These are phyloP conservation scores for Pythium diclinum DNA, from an alignment of 352 stramenopile species.

Conservation along the genomic window DNA sequence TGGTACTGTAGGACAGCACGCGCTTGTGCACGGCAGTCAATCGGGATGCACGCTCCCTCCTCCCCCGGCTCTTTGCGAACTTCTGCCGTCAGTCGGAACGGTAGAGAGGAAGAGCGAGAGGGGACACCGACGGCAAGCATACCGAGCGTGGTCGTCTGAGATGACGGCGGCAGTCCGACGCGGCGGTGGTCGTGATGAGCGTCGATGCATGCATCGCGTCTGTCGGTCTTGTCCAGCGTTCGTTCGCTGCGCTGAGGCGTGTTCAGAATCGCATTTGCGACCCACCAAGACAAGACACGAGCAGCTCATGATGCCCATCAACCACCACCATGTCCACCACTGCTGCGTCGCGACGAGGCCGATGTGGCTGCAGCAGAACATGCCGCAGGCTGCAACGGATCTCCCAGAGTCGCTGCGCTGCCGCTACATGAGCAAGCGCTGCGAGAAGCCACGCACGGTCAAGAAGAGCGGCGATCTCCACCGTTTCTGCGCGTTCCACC, in stretches of 20 bases:
- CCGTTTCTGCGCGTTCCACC: constrained; percentile 68
- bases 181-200: neutral
- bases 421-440: constrained; percentile 63
- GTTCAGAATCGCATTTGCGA: constrained; percentile 4
- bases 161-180: neutral
- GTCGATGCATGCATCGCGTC: neutral
- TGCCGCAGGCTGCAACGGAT: neutral
- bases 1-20: neutral
- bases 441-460: constrained; percentile 50
- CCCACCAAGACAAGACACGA: neutral
- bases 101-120: neutral
- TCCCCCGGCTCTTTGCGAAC: neutral
- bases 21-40: neutral
- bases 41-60: neutral
- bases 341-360: neutral
- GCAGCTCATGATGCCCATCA: neutral
- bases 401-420: constrained; percentile 26
- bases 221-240: neutral
- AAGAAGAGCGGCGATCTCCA: constrained; percentile 70
- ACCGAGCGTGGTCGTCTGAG: neutral
- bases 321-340: neutral
- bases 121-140: neutral
- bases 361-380: neutral
- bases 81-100: constrained; percentile 1
- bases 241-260: neutral